Percentiles rank a stretch among this genome's conserved stretches.
These are phyloP conservation scores for Epichloe sp. DNA, from an alignment of 2,329 filamentous ascomycete species.

Conservation along the genomic window DNA sequence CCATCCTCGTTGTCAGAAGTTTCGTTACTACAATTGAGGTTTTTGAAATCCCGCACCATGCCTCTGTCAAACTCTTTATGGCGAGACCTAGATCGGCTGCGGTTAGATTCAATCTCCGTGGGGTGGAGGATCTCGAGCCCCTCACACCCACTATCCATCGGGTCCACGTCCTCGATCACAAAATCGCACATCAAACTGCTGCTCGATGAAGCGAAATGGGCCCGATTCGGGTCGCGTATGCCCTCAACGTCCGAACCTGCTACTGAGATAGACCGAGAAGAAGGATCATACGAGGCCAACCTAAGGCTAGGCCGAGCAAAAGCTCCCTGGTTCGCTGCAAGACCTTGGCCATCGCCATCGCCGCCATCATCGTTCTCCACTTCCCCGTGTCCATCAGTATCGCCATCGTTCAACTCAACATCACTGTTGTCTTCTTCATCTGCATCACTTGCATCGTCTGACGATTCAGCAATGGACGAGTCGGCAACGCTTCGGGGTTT, in stretches of 20 bases:
- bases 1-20: slow-evolving; percentile 22
- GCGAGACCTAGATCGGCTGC: slow-evolving; percentile 27
- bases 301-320: neutral
- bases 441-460: neutral
- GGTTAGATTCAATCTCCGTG: slow-evolving; percentile 32
- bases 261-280: neutral
- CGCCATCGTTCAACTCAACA: neutral
- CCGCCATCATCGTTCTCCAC: neutral
- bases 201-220: slow-evolving; percentile 8
- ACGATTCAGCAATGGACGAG: neutral
- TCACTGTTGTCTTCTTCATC: neutral
- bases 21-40: slow-evolving; percentile 32
- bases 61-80: slow-evolving; percentile 26
- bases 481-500: neutral
- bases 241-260: slow-evolving; percentile 3
- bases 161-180: slow-evolving; percentile 33
- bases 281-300: neutral
- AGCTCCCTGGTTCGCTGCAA: neutral
- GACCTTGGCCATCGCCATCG: neutral
- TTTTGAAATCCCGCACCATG: slow-evolving; percentile 31
- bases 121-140: slow-evolving; percentile 30
- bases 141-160: slow-evolving; percentile 31
- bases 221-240: neutral
- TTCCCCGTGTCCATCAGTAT: neutral
- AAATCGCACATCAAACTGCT: slow-evolving; percentile 18